Base-by-base conservation (phyloP, 2,329 filamentous ascomycete genomes). In the Hymenoscyphus fraxineus region DNA sequence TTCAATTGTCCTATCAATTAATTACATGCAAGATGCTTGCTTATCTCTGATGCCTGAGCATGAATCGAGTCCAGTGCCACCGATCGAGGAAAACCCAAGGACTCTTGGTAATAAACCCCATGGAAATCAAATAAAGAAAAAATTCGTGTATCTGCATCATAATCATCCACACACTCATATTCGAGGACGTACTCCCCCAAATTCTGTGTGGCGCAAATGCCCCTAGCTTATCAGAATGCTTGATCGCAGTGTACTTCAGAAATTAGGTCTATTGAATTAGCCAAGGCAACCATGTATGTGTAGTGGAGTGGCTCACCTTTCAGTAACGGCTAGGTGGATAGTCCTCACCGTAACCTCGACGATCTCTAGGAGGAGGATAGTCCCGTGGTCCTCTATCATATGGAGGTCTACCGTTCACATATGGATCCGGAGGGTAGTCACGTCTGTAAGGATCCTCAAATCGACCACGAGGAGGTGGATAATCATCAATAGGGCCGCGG, bases 401-500 rank as follows among this genome's bases (percentile, higher is more conserved):
- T 2, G 83, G 81, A 55, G 71, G 68, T 68, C 73, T 68, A 22
- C 71, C 70, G 68, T 83, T 85, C 70, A 78, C 80, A 71, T 89
- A 89, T 58, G 85, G 84, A 65, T 88, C 86, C 51, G 73, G 72
- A 59, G 86, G 85, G 68, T 88, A 84, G 74, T 90, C 85, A 69
- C 88, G 81, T 70, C 87, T 84, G 78, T 94, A 95, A 38, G 89
- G 88, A 72, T 95, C 92, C 65, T 93, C 90, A 73, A 90, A 91
- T 65, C 89, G 82, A 67, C 89, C 82, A 63, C 83, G 82, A 64
- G 84, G 85, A 68, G 87, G 86, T 62, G 87, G 86, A 71, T 96
- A 95, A 74, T 96, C 93, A 67, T 93, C 89, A 68, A 90, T 82
- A 56, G 90, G 88, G 27, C 81, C 82, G 69, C 84, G 83, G 68